These are phyloP conservation scores for Hortiboletus flavorubellus DNA, from an alignment of 768 basidiomycete genomes.

Conservation along the genomic window DNA sequence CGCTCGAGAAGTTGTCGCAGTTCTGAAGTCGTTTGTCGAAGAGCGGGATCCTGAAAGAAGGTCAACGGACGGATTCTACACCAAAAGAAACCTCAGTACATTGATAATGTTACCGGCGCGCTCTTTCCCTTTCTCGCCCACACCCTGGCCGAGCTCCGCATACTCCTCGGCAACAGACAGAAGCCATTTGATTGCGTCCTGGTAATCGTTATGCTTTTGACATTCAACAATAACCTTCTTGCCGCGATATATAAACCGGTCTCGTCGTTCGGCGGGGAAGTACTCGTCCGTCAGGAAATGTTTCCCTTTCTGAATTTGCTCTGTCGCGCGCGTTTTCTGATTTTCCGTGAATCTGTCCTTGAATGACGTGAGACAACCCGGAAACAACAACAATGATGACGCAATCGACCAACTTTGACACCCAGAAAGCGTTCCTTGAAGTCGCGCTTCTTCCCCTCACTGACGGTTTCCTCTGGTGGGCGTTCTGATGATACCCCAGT, in stretches of 20 bases:
- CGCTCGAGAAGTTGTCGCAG: conserved; percentile 85
- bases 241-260: conserved; percentile 88
- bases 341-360: conserved; percentile 50
- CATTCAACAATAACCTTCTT: conserved; percentile 95
- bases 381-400: not conserved
- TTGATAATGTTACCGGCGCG: conserved; percentile 12
- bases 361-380: conserved; percentile 1
- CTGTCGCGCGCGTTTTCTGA: conserved; percentile 55
- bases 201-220: conserved; percentile 90
- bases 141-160: conserved; percentile 45
- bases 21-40: conserved; percentile 56
- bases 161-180: conserved; percentile 63
- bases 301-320: conserved; percentile 56
- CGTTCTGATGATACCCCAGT: conserved; percentile 16
- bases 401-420: conserved; percentile 25
- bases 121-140: conserved; percentile 34
- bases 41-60: conserved; percentile 44
- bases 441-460: conserved; percentile 35
- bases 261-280: conserved; percentile 86
- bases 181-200: conserved; percentile 75
- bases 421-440: conserved; percentile 30
- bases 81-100: not conserved
- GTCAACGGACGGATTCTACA: conserved; percentile 13
- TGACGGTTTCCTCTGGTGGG: conserved; percentile 24
- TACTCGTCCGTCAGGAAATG: conserved; percentile 77